Base-by-base conservation (phyloP, 2,329 filamentous ascomycete genomes). In the Aureobasidium sp. region DNA sequence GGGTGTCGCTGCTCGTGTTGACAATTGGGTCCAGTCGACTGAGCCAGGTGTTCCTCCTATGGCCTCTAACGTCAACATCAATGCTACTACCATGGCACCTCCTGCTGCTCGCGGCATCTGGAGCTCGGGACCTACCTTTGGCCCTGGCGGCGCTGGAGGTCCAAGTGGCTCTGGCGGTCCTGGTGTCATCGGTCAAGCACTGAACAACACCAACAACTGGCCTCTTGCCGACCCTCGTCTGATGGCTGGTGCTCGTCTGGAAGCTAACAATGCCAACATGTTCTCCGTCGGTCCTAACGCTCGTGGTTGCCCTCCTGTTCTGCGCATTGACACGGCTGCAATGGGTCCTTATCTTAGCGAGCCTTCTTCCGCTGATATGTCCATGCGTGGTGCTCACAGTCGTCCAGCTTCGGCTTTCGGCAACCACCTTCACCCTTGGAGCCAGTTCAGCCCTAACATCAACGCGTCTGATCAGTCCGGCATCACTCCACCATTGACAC, bases 371-470 rank as follows among this genome's bases (percentile, higher is more conserved):
- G 47, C 46, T 27, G 53, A 59, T 12, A 27, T 57, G 32, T 59
- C 53, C 27, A 36, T 52, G 46, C 52, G 61, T 26, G 29, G 46
- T n/a, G 53, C 17, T 46, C 36, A 47, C 44, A 75, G 69, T 59
- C 74, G 75, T 17, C 73, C 73, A 2, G 64, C 64, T 20, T 75
- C 75, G 37, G 71, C 72, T 20, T 73, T 77, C 24, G 65, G 63
- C 39, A 65, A 69, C 9, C 65, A 67, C 61, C 72, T 70, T 63
- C 71, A 68, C 47, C 71, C 71, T 59, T 76, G 74, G 65, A 26
- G 32, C 44, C 53, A 55, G 20, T 63, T 52, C 47, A 39, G 52
- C 27, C 34, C 39, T 36, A 50, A 41, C 53, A 27, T 29, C 32
- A 37, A 44, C 47, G 27, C 44, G 4, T 17, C 36, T 59, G 47